phyloP scores from a whole-genome alignment of 139 green algal genomes.

The Zygnema circumcarinatum region DNA sequence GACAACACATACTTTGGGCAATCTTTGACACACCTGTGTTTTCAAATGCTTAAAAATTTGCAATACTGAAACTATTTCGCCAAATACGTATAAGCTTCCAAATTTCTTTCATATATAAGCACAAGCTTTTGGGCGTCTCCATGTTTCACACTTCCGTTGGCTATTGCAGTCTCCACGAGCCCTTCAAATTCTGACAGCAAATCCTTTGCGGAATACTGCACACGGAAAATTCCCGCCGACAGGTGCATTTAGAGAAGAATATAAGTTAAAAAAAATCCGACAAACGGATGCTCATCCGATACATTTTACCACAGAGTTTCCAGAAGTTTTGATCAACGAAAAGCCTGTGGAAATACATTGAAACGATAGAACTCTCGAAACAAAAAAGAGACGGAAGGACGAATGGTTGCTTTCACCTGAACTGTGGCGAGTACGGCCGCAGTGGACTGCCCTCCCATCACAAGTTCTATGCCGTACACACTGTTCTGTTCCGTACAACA shows the following conservation, averaged over 20 bases:
- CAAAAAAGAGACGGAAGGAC: not conserved
- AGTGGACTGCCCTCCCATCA: constrained; percentile 50
- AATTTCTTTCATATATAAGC: constrained; percentile 25
- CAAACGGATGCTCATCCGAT: not conserved
- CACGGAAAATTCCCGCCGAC: no score
- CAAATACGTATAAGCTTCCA: constrained; percentile 58
- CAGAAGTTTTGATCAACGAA: constrained; percentile 28
- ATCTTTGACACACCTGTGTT: not conserved
- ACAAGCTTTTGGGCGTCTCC: constrained; percentile 44
- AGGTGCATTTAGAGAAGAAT: no score
- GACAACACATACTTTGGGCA: not conserved
- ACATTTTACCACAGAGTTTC: not conserved
- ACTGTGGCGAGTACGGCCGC: constrained; percentile 48
- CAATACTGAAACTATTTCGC: not conserved
- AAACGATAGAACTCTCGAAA: constrained; percentile 4
- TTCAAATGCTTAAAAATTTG: not conserved
- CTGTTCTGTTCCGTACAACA: not conserved
- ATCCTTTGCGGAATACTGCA: constrained; percentile 42
- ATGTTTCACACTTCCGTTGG: constrained; percentile 7
- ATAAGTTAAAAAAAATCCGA: no score
- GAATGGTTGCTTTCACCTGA: constrained; percentile 3
- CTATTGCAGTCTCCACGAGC: constrained; percentile 43
- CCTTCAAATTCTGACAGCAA: constrained; percentile 44
- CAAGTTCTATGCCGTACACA: constrained; percentile 49
- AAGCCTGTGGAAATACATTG: not conserved